Evolutionary conservation across 768 basidiomycete species (phyloP), one percentile per base, ranked within the genome.

Genomic region (Hericium coralloides): DNA sequence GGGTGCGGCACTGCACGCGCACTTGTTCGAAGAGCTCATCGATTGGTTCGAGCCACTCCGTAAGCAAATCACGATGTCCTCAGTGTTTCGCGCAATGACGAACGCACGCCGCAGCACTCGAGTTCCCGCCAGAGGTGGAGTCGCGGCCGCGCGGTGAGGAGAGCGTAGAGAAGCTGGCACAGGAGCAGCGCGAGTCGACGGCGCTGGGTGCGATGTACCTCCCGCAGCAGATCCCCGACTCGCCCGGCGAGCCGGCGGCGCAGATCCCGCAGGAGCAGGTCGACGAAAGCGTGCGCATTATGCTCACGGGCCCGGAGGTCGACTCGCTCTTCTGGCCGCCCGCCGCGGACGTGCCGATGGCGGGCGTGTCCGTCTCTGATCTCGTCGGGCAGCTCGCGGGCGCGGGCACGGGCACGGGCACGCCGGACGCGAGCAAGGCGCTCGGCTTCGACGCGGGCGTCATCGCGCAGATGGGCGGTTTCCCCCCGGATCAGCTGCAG

Each of bases 21-120:
- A 84, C 68, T 66, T 89, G 59, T 92, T 92, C 70, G 91, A 92
- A 73, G 91, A 92, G 74, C 78, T 82, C 57, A 75, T 91, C 63
- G 92, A 93, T 75, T 93, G 90, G 90, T 75, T 75, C 65, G 92
- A 93, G 66, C 90, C 89, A 58, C 69, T 79, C 65, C 75, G 92
- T 93, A 78, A 83, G 88, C 65, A 59, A 56, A 49, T 51, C 48
- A 3, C 20, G 7, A 4, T 23, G 9, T 22, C 14, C 12, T 55
- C 57, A 52, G 49, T 55, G 63, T 22, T 52, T 48, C 49, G 20
- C 48, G 47, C 51, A 41, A 39, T 20, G 43, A 20, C 49, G 41
- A 55, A 61, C 60, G 65, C 37, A 67, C 60, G 59, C 64, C 64
- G 50, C 66, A 90, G 89, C 73, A 39, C 69, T 90, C 58, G 84